Evolutionary conservation across 495 filamentous ascomycete species (phyloP), one percentile per base, ranked within the genome.

Genomic region (Pyrenopolyporus hunteri): DNA sequence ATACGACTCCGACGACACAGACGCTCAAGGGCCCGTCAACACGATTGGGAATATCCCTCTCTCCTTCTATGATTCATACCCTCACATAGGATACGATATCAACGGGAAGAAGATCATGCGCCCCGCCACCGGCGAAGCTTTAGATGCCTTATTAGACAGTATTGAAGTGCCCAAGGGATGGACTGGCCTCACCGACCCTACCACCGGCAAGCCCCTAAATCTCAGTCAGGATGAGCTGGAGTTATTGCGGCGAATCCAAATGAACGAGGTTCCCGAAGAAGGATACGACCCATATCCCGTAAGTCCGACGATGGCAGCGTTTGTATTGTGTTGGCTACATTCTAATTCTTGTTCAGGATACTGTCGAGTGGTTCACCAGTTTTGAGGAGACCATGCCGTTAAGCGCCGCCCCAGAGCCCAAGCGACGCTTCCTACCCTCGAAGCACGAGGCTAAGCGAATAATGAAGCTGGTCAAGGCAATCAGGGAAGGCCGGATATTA

Each of bases 81-180:
- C 95, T 49, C 94, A 98, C 73, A 97, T 98, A 72, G 94, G 94
- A 35, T 98, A 98, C 74, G 90, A 97, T 70, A 97, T 98, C 74
- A 96, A 98, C 76, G 94, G 94, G 73, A 97, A 92, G 80, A 96
- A 90, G 74, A 95, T 98, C 52, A 87, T 95, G 86, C 90, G 94
- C 40, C 94, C 94, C 2, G 94, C 94, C 25, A 92, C 91, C 69
- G 94, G 94, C 28, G 89, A 95, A 70, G 94, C 95, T 32, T 78
- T 98, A 25, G 95, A 98, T 83, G 91, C 91, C 4, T 80, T 98
- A 36, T 81, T 98, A 23, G 93, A 98, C 66, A 96, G 89, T 72
- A 98, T 98, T 63, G 94, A 98, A 64, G 79, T 98, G n/a, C 94
- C 94, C 22, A 91, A 96, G 81, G 95, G 94, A 49, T 98, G 92